Base-by-base conservation (phyloP, 805 yeast species). In the Suhomyces sp. region DNA sequence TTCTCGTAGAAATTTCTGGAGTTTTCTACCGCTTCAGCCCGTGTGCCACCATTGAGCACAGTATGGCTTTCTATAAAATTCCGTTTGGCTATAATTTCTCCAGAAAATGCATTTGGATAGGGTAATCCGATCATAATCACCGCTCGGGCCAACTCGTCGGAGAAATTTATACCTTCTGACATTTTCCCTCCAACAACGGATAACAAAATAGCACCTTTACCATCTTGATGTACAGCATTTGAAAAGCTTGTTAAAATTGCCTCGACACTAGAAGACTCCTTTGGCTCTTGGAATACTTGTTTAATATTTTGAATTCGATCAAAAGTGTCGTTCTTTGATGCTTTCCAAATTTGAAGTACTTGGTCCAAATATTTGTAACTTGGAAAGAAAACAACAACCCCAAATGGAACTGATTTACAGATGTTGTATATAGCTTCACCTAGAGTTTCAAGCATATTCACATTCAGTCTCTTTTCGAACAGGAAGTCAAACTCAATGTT, bases 111-210 rank as follows among this genome's bases (percentile, higher is more conserved):
- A 56, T 88, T 91, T 0, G 98, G 97, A 49, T 74, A 91, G 2
- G 98, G 97, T 25, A 91, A 56, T 0, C 97, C 98, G 9, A 87
- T 68, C 83, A 91, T 82, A 2, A 86, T 65, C 0, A 91, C 90
- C 0, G 86, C 88, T 39, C 97, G 68, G 1, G 96, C 96, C n/a
- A 91, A 61, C 25, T 82, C 79, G 51, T 88, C 91, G 8, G 90
- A 76, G 55, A 91, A 90, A 53, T 90, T 90, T 27, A 90, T 91
- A 4, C 98, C 98, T 57, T 90, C 98, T 0, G 95, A 86, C 62
- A 90, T 69, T 51, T 83, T 83, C 0, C 97, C 98, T 2, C 96
- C 96, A 11, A 91, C 95, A 1, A 91, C 95, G 0, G 96, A 79
- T 19, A 91, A 65, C 4, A 90, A 56, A 2, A 84, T 47, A 0